Base-by-base conservation (phyloP, 768 basidiomycete genomes). In the Psilocybe tampanensis region DNA sequence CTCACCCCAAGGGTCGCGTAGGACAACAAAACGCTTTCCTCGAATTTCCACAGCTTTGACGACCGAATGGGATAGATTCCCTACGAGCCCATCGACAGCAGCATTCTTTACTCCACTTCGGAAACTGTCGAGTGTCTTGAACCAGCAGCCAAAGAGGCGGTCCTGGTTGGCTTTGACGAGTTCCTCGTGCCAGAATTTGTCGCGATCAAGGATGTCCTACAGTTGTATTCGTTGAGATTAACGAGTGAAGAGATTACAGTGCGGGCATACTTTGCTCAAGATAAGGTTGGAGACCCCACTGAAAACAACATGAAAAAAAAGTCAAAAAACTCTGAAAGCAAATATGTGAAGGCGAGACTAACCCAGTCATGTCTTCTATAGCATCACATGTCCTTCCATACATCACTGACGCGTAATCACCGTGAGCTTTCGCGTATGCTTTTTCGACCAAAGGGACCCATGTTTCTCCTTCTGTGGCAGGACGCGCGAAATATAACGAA, bases 381-480 rank as follows among this genome's bases (percentile, higher is more conserved):
- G 80, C 83, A 59, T 84, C 81, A 44, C 72, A 72, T n/a, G 78
- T 69, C 19, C 67, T 54, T 5, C 82, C 83, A 19, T 74, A 74
- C 23, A 63, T 56, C 33, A 84, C 60, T 1, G 76, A 71, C 0
- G 73, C 70, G 64, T 81, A 84, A 55, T 79, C 78, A 1, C 77
- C 83, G 58, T 85, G 81, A 2, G 83, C 64, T 60, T 85, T 85
- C 0, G 83, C 84, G 52, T 79, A 85, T 3, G 83, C 83, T 61
- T 86, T 86, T 63, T 85, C 84, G 21, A 84, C 71, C 1, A 85
- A 65, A 1, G 83, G 78, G 0, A 84, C 80, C 83, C 83, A 85
- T 0, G 81, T 83, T 54, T 85, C 83, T 32, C 78, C 77, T 9
- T 78, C 72, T 4, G 74, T 73, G 3, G 71, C 59, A 4, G 78